Base-by-base conservation (phyloP, 2,329 filamentous ascomycete genomes). In the Aspergillus phoenicis region DNA sequence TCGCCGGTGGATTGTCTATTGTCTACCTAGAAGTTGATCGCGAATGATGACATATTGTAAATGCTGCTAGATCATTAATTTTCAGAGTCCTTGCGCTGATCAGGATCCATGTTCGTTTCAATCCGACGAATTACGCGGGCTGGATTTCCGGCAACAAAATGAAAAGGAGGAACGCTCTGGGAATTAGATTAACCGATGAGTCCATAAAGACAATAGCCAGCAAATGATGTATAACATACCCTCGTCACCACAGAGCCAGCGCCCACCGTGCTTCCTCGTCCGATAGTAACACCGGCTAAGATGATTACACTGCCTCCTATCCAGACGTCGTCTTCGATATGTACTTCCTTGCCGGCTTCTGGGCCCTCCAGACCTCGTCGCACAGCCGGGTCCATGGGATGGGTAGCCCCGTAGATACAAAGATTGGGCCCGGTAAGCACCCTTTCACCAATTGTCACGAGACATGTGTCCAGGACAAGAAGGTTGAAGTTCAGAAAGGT, bases 381-480 rank as follows among this genome's bases (percentile, higher is more conserved):
- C 38, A 76, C 79, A 52, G 79, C 75, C 5, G 84, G 81, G 43
- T 83, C 81, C 0, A 78, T 76, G 61, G 84, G 81, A 61, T 85
- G 84, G 17, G 81, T 84, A 0, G 83, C 84, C 0, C 81, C 78
- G 49, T 82, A 83, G 20, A 86, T 82, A 55, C 71, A 77, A 2
- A 85, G 82, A 56, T 83, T 81, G 0, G 83, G 83, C 0, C 84
- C 84, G 47, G 85, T 77, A 72, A 85, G 80, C 7, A 82, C 80
- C 1, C 81, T 70, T 20, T 84, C 77, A 0, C 84, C 84, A 33
- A 85, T 83, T 0, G 77, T 82, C 4, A 86, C 80, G 0, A 84
- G 70, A 4, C 78, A 80, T 33, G 80, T 84, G 65, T 86, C 83
- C 8, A 85, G 70, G 28, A 86, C 81, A 0, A 80, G 66, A 26